Base-by-base conservation (phyloP, 2,329 filamentous ascomycete species). In the Claviceps sp. region DNA sequence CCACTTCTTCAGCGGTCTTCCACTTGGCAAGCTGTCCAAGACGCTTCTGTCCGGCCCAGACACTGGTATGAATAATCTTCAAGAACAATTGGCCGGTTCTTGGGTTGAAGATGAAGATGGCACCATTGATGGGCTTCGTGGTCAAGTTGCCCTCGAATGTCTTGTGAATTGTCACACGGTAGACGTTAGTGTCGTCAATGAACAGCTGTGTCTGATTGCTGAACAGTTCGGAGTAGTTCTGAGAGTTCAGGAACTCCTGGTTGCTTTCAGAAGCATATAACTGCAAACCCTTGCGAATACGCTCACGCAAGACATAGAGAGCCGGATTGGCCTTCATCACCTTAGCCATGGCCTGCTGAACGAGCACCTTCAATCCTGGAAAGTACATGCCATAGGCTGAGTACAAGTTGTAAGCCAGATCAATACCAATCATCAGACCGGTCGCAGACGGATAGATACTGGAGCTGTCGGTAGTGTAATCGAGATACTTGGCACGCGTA, bases 21-120 rank as follows among this genome's bases (percentile, higher is more conserved):
- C 93, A 98, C 67, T 98, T 98, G 47, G 93, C 93, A 59, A 98
- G 73, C 69, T 98, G 93, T 59, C 94, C 94, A 37, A 98, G 81
- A 87, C 93, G 94, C 70, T 98, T 98, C 71, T 98, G 93, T 51
- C 93, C 93, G 50, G 93, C 93, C 93, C 93, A 98, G 30, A 98
- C 94, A 64, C 90, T 96, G 1, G 93, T 98, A 70, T 98, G 94
- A 59, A 98, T 98, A 61, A 98, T 97, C 78, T 98, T 98, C 65
- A 98, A 71, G 81, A 98, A 98, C 41, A 98, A 72, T 64, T 98
- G 93, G 49, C 93, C 93, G 50, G 93, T 98, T 54, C 91, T 82
- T n/a, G 94, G 93, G 67, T 98, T 98, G 80, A 98, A 97, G 65
- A 98, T 98, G 75, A 98, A 98, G 66, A 98, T 97, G 46, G 94